These are phyloP conservation scores for Apiotrichum mycotoxinovorans DNA, from an alignment of 1,284 basidiomycete genomes.

Conservation along the genomic window DNA sequence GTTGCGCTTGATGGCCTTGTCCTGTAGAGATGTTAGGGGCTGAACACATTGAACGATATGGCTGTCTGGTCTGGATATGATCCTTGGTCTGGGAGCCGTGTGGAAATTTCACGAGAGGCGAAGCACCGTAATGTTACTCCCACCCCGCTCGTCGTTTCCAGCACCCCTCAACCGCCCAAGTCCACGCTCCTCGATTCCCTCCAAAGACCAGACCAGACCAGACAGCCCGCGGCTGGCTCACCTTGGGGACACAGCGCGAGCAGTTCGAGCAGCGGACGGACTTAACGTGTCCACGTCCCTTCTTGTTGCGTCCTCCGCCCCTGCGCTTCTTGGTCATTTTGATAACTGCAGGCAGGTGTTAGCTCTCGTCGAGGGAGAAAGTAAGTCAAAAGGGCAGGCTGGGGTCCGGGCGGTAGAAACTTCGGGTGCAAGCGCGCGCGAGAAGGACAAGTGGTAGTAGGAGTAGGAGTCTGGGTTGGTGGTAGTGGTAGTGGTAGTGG, in stretches of 20 bases:
- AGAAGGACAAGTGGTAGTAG: background rate
- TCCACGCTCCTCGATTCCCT: no score
- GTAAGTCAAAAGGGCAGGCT: background rate
- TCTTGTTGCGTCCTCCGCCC: constrained; percentile 97
- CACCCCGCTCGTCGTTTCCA: no score
- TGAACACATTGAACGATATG: background rate
- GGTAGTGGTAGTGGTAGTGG: background rate
- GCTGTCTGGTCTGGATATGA: background rate
- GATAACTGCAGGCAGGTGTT: constrained; percentile 8
- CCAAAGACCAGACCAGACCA: background rate
- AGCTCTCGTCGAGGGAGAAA: constrained; percentile 1
- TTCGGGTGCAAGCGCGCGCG: background rate
- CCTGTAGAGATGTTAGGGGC: constrained; percentile 52
- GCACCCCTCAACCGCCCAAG: no score
- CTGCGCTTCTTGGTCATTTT: constrained; percentile 94
- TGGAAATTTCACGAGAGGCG: background rate
- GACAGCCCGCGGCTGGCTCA: constrained; percentile 23
- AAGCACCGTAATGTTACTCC: no score
- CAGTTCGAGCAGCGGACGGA: constrained; percentile 96
- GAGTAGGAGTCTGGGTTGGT: background rate
- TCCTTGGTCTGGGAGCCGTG: background rate
- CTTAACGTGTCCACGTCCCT: constrained; percentile 91
- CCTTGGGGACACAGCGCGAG: constrained; percentile 78
- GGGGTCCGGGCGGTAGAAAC: no score
- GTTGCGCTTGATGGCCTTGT: constrained; percentile 99